Percentiles rank a stretch among this genome's conserved stretches.
phyloP scores from a whole-genome alignment of 2,329 filamentous ascomycete genomes.

The Allantophomopsis lycopodina region DNA sequence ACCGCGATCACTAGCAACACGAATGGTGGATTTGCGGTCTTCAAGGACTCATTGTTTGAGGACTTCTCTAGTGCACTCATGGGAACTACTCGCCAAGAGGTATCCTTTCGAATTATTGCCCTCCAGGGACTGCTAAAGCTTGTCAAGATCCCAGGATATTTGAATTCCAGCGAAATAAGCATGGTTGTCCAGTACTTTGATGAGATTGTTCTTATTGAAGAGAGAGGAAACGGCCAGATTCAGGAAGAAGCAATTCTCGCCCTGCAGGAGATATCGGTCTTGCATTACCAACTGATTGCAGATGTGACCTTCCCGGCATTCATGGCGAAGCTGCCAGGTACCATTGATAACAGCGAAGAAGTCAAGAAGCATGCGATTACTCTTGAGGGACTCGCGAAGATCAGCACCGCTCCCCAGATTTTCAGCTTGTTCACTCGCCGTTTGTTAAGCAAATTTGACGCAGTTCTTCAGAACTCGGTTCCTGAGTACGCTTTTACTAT shows the following conservation, averaged over 20 bases:
- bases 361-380: conserved; percentile 3
- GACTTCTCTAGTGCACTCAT: background rate
- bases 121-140: conserved; percentile 13
- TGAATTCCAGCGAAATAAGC: conserved; percentile 6
- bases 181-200: conserved; percentile 12
- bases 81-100: conserved; percentile 4
- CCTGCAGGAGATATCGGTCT: conserved; percentile 10
- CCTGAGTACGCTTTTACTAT: background rate
- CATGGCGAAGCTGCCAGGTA: conserved; percentile 10
- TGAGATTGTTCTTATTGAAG: conserved; percentile 5
- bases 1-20: background rate
- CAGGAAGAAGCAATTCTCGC: conserved; percentile 8
- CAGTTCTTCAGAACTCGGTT: background rate
- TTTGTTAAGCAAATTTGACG: conserved; percentile 1
- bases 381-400: conserved; percentile 1
- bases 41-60: background rate
- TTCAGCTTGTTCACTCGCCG: background rate
- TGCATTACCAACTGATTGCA: conserved; percentile 9
- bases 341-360: conserved; percentile 1
- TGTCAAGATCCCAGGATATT: conserved; percentile 8
- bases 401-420: background rate
- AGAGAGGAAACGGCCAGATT: conserved; percentile 5
- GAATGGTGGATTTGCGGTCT: background rate
- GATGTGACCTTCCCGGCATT: conserved; percentile 12
- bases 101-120: conserved; percentile 7